phyloP scores from a whole-genome alignment of 2,329 filamentous ascomycete genomes.

The Neonectria sp. region DNA sequence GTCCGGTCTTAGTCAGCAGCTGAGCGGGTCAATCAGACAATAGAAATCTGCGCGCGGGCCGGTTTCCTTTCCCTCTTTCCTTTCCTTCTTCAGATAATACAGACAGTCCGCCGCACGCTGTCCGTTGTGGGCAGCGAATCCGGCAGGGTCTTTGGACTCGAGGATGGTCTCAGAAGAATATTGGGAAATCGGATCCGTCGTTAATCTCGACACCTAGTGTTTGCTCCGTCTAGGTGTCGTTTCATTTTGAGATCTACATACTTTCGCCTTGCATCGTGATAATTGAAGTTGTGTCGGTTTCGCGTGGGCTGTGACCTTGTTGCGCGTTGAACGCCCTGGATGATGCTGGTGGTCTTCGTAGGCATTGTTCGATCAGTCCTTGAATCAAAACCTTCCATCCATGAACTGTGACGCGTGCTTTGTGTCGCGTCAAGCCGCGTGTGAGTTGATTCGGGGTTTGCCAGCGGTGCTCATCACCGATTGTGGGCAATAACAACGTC shows the following conservation, averaged over 20 bases:
- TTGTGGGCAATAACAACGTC: background rate
- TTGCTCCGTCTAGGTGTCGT: slow-evolving; percentile 65
- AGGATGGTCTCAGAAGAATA: slow-evolving; percentile 62
- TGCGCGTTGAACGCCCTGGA: too few relatives aligned
- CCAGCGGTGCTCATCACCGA: background rate
- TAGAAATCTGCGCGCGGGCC: slow-evolving; percentile 17
- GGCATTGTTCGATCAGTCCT: too few relatives aligned
- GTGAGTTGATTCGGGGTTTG: too few relatives aligned
- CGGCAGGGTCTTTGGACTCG: slow-evolving; percentile 55
- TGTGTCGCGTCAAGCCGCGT: background rate
- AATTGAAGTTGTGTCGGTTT: too few relatives aligned
- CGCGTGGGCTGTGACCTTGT: too few relatives aligned
- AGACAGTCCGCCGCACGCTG: slow-evolving; percentile 60
- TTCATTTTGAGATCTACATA: slow-evolving; percentile 74
- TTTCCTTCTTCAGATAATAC: slow-evolving; percentile 65
- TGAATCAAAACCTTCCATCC: background rate
- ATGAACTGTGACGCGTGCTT: background rate
- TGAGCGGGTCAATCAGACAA: slow-evolving; percentile 18
- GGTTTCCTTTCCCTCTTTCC: slow-evolving; percentile 46
- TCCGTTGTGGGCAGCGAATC: slow-evolving; percentile 49
- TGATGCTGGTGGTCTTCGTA: background rate
- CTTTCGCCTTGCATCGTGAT: slow-evolving; percentile 19
- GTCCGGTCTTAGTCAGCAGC: slow-evolving; percentile 34
- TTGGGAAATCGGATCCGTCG: slow-evolving; percentile 64
- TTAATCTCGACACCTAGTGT: slow-evolving; percentile 69